These are phyloP conservation scores for Delitschia confertaspora DNA, from an alignment of 495 filamentous ascomycete genomes.

Conservation along the genomic window DNA sequence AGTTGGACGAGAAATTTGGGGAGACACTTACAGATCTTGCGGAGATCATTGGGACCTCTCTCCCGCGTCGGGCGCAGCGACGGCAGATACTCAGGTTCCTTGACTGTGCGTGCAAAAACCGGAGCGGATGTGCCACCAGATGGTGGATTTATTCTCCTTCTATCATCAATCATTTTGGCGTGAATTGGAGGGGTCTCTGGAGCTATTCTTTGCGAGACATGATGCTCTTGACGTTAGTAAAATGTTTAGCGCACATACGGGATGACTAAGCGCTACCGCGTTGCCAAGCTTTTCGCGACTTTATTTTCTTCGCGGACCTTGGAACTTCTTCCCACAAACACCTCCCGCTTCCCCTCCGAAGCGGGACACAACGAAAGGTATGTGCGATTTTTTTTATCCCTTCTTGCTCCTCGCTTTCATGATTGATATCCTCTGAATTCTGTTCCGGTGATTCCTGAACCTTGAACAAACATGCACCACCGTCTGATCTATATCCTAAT, in stretches of 20 bases:
- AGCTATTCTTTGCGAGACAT: neutral
- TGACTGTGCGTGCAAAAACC: slow-evolving; percentile 46
- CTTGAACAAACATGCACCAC: slow-evolving; percentile 98
- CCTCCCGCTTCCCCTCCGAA: no score
- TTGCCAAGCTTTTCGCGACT: no score
- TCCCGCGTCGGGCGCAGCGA: slow-evolving; percentile 45
- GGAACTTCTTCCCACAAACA: no score
- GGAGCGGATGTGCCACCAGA: slow-evolving; percentile 67
- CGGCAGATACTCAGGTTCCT: slow-evolving; percentile 32
- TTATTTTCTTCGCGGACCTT: no score
- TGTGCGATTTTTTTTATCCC: slow-evolving; percentile 19
- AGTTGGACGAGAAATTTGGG: neutral
- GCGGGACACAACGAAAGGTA: slow-evolving; percentile 16
- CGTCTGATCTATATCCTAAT: slow-evolving; percentile 62
- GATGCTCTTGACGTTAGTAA: no score
- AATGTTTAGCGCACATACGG: no score
- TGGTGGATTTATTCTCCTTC: slow-evolving; percentile 86
- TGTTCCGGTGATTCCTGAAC: slow-evolving; percentile 78
- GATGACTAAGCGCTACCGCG: no score
- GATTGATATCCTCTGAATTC: slow-evolving; percentile 34
- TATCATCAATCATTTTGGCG: slow-evolving; percentile 56
- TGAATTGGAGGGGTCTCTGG: neutral
- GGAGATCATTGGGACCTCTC: slow-evolving; percentile 48
- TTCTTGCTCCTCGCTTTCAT: slow-evolving; percentile 21
- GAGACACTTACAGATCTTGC: slow-evolving; percentile 69